Evolutionary conservation across 352 stramenopile genomes (phyloP).

Genomic region (Phytophthora europaea): DNA sequence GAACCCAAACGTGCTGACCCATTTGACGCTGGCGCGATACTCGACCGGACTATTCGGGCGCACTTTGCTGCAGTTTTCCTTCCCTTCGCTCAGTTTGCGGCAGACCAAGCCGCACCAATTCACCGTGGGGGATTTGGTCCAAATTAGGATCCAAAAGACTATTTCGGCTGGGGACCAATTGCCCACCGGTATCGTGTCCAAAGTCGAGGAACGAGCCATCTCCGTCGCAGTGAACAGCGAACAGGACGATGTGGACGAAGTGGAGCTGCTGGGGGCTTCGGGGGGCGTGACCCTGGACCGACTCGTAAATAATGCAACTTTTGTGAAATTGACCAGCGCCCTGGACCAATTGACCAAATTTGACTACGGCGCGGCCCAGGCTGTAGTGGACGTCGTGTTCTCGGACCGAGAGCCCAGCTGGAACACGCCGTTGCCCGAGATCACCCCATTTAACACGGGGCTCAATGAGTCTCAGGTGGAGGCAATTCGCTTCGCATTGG

Average conservation of each 20-base stretch:
- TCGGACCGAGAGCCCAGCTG: conserved; percentile 52
- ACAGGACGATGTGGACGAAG: conserved; percentile 70
- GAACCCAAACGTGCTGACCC: conserved; percentile 78
- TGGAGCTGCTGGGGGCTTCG: conserved; percentile 41
- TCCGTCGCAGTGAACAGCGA: conserved; percentile 60
- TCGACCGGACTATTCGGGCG: conserved; percentile 81
- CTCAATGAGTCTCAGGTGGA: conserved; percentile 86
- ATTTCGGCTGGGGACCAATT: conserved; percentile 20
- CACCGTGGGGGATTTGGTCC: conserved; percentile 86
- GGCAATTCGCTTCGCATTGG: conserved; percentile 83
- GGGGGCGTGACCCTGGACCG: conserved; percentile 74
- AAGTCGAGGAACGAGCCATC: conserved; percentile 68
- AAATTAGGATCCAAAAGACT: conserved; percentile 61
- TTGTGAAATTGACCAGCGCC: conserved; percentile 70
- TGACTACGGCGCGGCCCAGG: conserved; percentile 62
- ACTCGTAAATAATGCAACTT: conserved; percentile 90
- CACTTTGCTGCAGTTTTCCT: conserved; percentile 61
- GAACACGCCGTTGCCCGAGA: conserved; percentile 58
- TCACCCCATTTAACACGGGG: conserved; percentile 57
- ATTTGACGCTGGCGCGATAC: conserved; percentile 49
- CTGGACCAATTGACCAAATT: conserved; percentile 79
- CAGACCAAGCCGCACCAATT: conserved; percentile 82
- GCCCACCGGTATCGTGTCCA: conserved; percentile 72
- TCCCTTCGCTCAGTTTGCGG: conserved; percentile 52
- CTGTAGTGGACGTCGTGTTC: conserved; percentile 82